Evolutionary conservation across 1,284 basidiomycete genomes (phyloP).

Genomic region (Puccinia brachypodii): DNA sequence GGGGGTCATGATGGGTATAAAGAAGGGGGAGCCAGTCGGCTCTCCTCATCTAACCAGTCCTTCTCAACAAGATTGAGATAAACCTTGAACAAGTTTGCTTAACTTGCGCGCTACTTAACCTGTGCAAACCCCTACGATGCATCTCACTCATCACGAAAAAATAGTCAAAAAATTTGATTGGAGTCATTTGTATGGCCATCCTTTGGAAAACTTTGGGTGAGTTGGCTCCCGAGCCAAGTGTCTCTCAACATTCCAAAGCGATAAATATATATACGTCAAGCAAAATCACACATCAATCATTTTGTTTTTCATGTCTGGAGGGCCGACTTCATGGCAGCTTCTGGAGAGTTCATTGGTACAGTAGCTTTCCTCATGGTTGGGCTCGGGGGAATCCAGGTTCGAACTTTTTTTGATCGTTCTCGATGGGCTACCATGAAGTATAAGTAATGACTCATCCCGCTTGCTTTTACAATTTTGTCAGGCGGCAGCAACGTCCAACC

Average conservation of each 20-base stretch:
- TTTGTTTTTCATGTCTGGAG: neutral
- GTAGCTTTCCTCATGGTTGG: slow-evolving; percentile 40
- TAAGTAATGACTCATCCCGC: neutral
- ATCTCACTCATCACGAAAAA: slow-evolving; percentile 10
- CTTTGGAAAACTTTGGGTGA: slow-evolving; percentile 17
- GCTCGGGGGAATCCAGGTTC: slow-evolving; percentile 47
- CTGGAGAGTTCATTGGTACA: slow-evolving; percentile 40
- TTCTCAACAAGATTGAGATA: neutral
- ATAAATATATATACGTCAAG: neutral
- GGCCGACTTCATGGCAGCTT: slow-evolving; percentile 37
- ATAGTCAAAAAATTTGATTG: slow-evolving; percentile 20
- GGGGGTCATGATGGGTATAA: neutral
- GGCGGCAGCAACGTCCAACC: slow-evolving; percentile 16
- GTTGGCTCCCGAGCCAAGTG: neutral
- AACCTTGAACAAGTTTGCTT: neutral
- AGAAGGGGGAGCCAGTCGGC: neutral
- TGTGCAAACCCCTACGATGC: too few relatives aligned
- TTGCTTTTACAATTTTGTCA: neutral
- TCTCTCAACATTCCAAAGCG: neutral
- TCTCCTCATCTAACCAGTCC: neutral
- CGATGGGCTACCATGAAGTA: neutral
- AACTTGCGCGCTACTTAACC: too few relatives aligned
- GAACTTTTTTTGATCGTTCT: neutral
- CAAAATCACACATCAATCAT: neutral
- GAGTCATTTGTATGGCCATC: slow-evolving; percentile 21